Evolutionary conservation across 768 basidiomycete genomes (phyloP).

Genomic region (Xanthoconium stramineum): DNA sequence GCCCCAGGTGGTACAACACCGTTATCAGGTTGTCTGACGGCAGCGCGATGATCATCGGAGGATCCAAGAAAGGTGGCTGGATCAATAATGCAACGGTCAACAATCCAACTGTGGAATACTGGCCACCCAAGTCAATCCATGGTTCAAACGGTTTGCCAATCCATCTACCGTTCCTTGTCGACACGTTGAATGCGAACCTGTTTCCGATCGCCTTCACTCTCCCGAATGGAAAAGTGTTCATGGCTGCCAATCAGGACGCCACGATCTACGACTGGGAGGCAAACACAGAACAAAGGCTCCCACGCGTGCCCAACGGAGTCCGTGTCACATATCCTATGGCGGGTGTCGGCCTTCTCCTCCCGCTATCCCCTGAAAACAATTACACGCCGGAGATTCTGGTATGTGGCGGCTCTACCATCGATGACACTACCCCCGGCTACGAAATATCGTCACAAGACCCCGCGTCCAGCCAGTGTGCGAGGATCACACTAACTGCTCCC

Average conservation of each 20-base stretch:
- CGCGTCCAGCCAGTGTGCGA: constrained; percentile 71
- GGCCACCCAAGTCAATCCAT: constrained; percentile 72
- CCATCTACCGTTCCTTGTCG: constrained; percentile 56
- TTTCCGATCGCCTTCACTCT: constrained; percentile 75
- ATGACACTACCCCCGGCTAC: constrained; percentile 57
- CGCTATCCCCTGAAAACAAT: constrained; percentile 54
- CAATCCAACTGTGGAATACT: constrained; percentile 82
- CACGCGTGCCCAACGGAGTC: constrained; percentile 69
- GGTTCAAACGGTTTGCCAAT: constrained; percentile 67
- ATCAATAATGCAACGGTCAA: constrained; percentile 79
- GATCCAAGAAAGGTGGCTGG: constrained; percentile 81
- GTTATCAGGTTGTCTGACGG: constrained; percentile 68
- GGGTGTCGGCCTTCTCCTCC: constrained; percentile 70
- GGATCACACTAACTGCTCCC: constrained; percentile 59
- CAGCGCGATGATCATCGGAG: constrained; percentile 81
- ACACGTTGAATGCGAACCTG: constrained; percentile 78
- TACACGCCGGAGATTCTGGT: constrained; percentile 70
- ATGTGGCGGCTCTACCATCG: constrained; percentile 71
- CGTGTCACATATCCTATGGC: constrained; percentile 85
- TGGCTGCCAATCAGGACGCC: constrained; percentile 75
- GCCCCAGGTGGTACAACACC: constrained; percentile 80
- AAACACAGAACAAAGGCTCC: constrained; percentile 60
- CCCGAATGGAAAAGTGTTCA: constrained; percentile 66
- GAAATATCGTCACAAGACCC: constrained; percentile 69
- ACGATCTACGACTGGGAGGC: constrained; percentile 76